Evolutionary conservation across 148 eudicot species (phyloP).

Genomic region (Fagopyrum homotropicum): DNA sequence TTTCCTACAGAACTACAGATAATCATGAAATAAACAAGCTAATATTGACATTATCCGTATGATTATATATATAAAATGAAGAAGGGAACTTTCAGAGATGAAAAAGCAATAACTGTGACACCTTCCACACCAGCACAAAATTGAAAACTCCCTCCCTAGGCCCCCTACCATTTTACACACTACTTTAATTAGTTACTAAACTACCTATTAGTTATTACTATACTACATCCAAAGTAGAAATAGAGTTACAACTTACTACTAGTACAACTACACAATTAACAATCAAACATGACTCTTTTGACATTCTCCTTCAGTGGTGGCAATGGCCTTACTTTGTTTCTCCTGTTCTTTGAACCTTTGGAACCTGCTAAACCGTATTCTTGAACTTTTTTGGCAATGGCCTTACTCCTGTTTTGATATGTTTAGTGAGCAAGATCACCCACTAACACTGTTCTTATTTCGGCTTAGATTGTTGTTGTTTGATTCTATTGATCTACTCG

Average conservation of each 20-base stretch:
- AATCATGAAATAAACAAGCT: not conserved
- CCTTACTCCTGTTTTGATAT: slow-evolving; percentile 18
- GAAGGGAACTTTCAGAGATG: slow-evolving; percentile 9
- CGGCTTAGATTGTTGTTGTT: too few relatives aligned
- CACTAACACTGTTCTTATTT: too few relatives aligned
- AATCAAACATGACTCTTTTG: slow-evolving; percentile 64
- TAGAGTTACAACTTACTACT: not conserved
- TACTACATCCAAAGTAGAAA: too few relatives aligned
- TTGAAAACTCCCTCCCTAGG: slow-evolving; percentile 2
- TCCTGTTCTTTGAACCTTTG: slow-evolving; percentile 23
- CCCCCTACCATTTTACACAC: not conserved
- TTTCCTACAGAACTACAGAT: not conserved
- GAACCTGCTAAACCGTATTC: slow-evolving; percentile 32
- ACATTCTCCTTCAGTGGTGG: slow-evolving; percentile 67
- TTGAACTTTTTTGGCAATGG: slow-evolving; percentile 43
- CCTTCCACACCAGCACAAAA: not conserved
- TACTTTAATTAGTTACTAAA: not conserved
- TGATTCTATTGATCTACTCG: too few relatives aligned
- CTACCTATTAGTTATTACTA: not conserved
- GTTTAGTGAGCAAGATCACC: too few relatives aligned
- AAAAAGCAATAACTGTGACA: slow-evolving; percentile 4
- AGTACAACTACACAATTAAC: slow-evolving; percentile 16
- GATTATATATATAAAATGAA: not conserved
- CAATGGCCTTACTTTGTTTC: slow-evolving; percentile 42
- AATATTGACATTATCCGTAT: not conserved